Evolutionary conservation across 495 filamentous ascomycete species (phyloP).

Genomic region (Penicillium taxi): DNA sequence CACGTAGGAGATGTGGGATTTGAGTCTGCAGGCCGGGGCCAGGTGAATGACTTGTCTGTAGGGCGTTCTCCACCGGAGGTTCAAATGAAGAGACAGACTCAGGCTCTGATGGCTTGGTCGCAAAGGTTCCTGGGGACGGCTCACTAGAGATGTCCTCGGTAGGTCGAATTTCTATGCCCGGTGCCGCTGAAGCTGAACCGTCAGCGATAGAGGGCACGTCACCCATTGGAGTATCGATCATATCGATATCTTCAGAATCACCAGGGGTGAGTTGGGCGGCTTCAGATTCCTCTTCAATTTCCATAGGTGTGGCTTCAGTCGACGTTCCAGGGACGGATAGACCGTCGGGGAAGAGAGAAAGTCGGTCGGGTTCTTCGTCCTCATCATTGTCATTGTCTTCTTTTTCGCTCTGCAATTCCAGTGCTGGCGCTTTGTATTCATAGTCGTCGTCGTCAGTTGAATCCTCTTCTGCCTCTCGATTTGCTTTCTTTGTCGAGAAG

Average conservation of each 20-base stretch:
- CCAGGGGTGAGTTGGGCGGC: constrained; percentile 10
- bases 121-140: constrained; percentile 52
- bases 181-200: background rate
- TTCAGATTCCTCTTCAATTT: constrained; percentile 13
- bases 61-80: constrained; percentile 26
- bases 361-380: constrained; percentile 37
- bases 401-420: constrained; percentile 17
- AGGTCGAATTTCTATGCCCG: constrained; percentile 15
- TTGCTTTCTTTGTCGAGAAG: constrained; percentile 41
- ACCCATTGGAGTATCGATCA: constrained; percentile 10
- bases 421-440: too few species aligned
- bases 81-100: constrained; percentile 59
- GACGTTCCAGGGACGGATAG: constrained; percentile 7
- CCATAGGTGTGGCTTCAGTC: constrained; percentile 12
- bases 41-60: constrained; percentile 26
- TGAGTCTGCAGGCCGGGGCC: constrained; percentile 54
- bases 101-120: constrained; percentile 59
- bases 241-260: constrained; percentile 9
- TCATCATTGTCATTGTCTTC: constrained; percentile 26
- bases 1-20: constrained; percentile 81
- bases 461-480: constrained; percentile 18
- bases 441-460: constrained; percentile 19
- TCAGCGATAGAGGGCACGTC: background rate
- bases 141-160: constrained; percentile 35
- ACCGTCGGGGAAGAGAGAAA: constrained; percentile 41